These are phyloP conservation scores for Barnettozyma sucrosica DNA, from an alignment of 805 yeast species.

Conservation along the genomic window DNA sequence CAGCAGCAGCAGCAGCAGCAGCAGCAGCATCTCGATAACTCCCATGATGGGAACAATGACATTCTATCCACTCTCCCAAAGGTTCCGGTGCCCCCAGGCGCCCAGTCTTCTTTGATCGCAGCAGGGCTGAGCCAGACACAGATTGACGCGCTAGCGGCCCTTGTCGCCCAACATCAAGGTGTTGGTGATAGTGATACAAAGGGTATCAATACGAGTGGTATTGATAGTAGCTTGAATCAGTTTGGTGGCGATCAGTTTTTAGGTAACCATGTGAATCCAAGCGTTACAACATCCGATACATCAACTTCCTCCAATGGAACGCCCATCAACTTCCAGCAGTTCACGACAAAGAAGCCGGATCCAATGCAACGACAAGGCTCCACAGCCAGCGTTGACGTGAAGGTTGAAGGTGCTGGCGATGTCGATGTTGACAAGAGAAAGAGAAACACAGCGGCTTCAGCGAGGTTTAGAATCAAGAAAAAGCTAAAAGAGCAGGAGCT, in stretches of 20 bases:
- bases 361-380: not conserved
- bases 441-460: slow-evolving; percentile 91
- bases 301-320: not conserved
- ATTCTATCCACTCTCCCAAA: slow-evolving; percentile 45
- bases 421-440: slow-evolving; percentile 68
- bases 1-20: slow-evolving; percentile 1
- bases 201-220: not conserved
- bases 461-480: slow-evolving; percentile 88
- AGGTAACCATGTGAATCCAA: slow-evolving; percentile 6
- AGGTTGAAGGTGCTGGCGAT: slow-evolving; percentile 21
- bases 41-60: slow-evolving; percentile 18
- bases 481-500: slow-evolving; percentile 88
- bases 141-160: slow-evolving; percentile 65
- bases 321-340: slow-evolving; percentile 1
- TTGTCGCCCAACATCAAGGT: slow-evolving; percentile 64
- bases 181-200: not conserved
- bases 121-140: slow-evolving; percentile 67
- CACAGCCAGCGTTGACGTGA: not conserved
- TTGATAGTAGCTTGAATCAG: not conserved
- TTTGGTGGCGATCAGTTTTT: slow-evolving; percentile 4
- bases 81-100: slow-evolving; percentile 69
- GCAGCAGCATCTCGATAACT: slow-evolving; percentile 16
- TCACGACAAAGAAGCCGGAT: not conserved
- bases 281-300: slow-evolving; percentile 1
- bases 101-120: slow-evolving; percentile 51